phyloP scores from a whole-genome alignment of 257 asterid species.

The Przewalskia tangutica region DNA sequence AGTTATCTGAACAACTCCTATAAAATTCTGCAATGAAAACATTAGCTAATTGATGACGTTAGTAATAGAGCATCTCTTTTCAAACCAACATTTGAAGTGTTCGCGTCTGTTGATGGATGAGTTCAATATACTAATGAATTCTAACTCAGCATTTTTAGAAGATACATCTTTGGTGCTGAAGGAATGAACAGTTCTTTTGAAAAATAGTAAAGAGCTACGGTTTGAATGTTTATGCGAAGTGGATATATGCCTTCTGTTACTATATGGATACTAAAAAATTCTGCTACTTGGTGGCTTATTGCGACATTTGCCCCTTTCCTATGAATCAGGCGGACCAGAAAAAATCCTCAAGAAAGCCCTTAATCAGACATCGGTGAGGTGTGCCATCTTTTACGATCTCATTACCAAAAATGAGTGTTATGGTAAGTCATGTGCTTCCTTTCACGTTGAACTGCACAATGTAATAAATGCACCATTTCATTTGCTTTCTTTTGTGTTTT shows the following conservation, averaged over 20 bases:
- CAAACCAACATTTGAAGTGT: not conserved
- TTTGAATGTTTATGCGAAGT: not conserved
- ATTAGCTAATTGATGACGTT: not conserved
- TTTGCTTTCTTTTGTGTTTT: not conserved
- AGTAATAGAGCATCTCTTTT: not conserved
- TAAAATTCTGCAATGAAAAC: not conserved
- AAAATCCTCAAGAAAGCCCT: not conserved
- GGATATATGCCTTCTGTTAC: not conserved
- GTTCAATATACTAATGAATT: not conserved
- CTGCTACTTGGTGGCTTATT: not conserved
- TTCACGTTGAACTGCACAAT: not conserved
- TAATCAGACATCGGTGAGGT: not conserved
- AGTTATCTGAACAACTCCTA: not conserved
- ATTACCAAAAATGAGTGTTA: constrained; percentile 4
- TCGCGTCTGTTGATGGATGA: not conserved
- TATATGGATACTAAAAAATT: not conserved
- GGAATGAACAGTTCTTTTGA: not conserved
- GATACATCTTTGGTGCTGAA: not conserved
- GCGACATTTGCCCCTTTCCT: not conserved
- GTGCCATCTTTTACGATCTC: not conserved
- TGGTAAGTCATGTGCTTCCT: constrained; percentile 13
- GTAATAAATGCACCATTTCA: not conserved
- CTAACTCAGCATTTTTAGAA: not conserved
- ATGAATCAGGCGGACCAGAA: not conserved
- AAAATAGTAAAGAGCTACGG: not conserved